Conservation (phyloP, 352 stramenopile species). For the Aphanomyces cochlioides region DNA sequence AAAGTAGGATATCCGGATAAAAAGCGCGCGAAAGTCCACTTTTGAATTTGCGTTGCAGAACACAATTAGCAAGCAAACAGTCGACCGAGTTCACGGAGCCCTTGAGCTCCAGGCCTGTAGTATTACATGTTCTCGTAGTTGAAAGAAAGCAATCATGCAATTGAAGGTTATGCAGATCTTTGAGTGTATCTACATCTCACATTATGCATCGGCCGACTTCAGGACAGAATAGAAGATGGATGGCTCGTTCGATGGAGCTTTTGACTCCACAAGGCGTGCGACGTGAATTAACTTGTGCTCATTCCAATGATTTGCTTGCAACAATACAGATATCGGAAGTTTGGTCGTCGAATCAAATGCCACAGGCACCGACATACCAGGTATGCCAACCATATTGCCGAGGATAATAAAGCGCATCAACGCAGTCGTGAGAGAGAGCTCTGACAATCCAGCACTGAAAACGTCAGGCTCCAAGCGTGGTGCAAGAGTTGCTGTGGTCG, state of each 20-base stretch:
- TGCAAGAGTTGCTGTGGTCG: slow-evolving; percentile 67
- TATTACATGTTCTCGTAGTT: not conserved
- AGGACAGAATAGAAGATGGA: slow-evolving; percentile 15
- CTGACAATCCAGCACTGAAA: slow-evolving; percentile 36
- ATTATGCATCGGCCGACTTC: not conserved
- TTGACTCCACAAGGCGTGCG: slow-evolving; percentile 37
- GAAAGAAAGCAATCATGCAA: not conserved
- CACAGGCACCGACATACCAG: slow-evolving; percentile 67
- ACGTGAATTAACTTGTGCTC: slow-evolving; percentile 73
- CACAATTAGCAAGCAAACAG: too few relatives aligned
- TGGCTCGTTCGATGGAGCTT: not conserved
- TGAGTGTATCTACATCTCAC: not conserved
- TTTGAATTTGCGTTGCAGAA: too few relatives aligned
- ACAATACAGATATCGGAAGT: slow-evolving; percentile 73
- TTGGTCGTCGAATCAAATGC: slow-evolving; percentile 51
- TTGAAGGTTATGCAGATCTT: not conserved
- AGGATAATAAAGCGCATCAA: slow-evolving; percentile 84
- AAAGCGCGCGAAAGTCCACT: too few relatives aligned
- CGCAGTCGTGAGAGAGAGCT: slow-evolving; percentile 50
- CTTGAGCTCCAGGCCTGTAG: too few relatives aligned
- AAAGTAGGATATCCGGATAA: not conserved
- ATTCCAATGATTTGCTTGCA: slow-evolving; percentile 74
- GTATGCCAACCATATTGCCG: slow-evolving; percentile 85
- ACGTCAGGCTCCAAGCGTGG: slow-evolving; percentile 58
- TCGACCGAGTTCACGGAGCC: too few relatives aligned